A percentile compares a stretch with the other conserved stretches of the same genome.
Conservation (phyloP, 192 early-diverging fungal species). For the Coemansia sp. region DNA sequence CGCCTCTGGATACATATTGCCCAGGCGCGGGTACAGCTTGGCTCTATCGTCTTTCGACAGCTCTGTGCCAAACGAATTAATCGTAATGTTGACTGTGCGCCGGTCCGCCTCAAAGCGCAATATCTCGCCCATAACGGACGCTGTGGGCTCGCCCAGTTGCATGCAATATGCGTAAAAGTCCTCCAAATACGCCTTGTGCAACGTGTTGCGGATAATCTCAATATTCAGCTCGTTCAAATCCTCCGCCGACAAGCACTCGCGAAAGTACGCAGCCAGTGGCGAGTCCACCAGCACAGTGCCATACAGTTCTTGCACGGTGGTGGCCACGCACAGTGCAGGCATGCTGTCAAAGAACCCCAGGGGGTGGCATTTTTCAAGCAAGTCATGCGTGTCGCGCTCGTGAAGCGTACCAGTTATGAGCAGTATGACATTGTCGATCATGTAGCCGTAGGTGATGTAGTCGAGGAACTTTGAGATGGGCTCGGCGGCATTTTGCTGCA, state of each 20-base stretch:
- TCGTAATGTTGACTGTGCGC: constrained; percentile 96
- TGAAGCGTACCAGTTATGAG: constrained; percentile 98
- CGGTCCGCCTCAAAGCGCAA: constrained; percentile 98
- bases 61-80: constrained; percentile 98
- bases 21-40: constrained; percentile 90
- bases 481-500: constrained; percentile 78
- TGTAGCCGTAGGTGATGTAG: constrained; percentile 93
- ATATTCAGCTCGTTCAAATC: constrained; percentile 99
- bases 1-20: constrained; percentile 92
- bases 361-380: constrained; percentile 96
- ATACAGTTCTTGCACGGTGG: constrained; percentile 92
- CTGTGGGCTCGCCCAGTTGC: constrained; percentile 77
- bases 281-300: constrained; percentile 96
- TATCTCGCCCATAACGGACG: constrained; percentile 91
- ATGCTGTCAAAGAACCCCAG: constrained; percentile 97
- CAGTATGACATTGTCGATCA: constrained; percentile 99
- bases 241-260: constrained; percentile 92
- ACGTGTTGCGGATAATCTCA: constrained; percentile 98
- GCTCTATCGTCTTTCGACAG: constrained; percentile 93
- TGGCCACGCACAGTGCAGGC: constrained; percentile 96
- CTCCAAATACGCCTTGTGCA: constrained; percentile 98
- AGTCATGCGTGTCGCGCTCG: constrained; percentile 95
- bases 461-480: constrained; percentile 91
- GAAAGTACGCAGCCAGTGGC: constrained; percentile 96
- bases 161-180: constrained; percentile 94